These are phyloP conservation scores for Zygnema cylindricum DNA, from an alignment of 139 green algal genomes.

Conservation along the genomic window DNA sequence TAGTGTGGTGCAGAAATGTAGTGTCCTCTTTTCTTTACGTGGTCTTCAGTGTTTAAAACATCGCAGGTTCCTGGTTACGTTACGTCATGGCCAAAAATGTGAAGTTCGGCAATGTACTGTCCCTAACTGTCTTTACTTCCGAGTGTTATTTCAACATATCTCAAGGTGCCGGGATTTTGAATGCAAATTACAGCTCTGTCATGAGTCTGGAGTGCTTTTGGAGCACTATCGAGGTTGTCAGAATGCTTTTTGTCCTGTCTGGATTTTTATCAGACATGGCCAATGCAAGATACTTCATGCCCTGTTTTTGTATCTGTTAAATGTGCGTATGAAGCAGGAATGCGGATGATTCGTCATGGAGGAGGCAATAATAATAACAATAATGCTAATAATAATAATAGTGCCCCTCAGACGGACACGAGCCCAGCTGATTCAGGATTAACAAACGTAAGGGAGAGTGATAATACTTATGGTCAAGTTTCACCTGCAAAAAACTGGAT, in stretches of 20 bases:
- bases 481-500: not conserved
- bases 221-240: conserved; percentile 93
- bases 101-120: conserved; percentile 74
- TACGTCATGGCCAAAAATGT: conserved; percentile 93
- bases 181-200: conserved; percentile 87
- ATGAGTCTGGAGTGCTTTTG: conserved; percentile 84
- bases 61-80: conserved; percentile 93
- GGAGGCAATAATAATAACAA: too few relatives aligned
- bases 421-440: not conserved
- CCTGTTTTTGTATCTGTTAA: conserved; percentile 93
- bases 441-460: not conserved
- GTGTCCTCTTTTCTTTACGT: conserved; percentile 21
- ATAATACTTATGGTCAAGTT: not conserved
- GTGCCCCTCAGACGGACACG: too few relatives aligned
- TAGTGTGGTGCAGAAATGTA: not conserved
- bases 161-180: conserved; percentile 76
- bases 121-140: conserved; percentile 71
- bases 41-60: conserved; percentile 76
- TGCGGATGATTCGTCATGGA: not conserved
- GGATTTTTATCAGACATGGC: conserved; percentile 85
- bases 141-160: conserved; percentile 92
- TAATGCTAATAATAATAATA: too few relatives aligned
- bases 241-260: conserved; percentile 82
- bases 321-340: conserved; percentile 58
- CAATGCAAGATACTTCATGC: conserved; percentile 78